A percentile compares a stretch with the other conserved stretches of the same genome.
phyloP scores from a whole-genome alignment of 2,329 filamentous ascomycete species.

The Pestalotiopsis sp. region DNA sequence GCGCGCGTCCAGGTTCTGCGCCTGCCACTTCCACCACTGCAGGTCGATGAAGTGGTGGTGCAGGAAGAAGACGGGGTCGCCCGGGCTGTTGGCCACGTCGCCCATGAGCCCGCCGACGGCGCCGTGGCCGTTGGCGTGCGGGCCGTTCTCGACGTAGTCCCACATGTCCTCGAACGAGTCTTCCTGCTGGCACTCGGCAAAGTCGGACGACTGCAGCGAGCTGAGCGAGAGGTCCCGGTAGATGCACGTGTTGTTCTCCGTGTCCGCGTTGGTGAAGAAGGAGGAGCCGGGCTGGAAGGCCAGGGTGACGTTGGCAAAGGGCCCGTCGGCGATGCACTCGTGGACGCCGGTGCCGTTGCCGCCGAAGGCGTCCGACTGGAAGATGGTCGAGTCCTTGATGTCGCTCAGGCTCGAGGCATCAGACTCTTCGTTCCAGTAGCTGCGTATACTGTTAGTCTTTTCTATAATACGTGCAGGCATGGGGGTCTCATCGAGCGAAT shows the following conservation, averaged over 20 bases:
- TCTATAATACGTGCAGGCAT: not conserved
- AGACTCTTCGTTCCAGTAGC: not conserved
- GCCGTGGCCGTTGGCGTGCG: not conserved
- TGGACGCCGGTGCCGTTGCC: not conserved
- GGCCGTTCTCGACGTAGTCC: not conserved
- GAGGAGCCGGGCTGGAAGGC: not conserved
- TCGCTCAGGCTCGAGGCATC: not conserved
- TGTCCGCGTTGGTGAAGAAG: not conserved
- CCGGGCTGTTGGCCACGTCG: conserved; percentile 19
- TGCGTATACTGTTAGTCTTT: not conserved
- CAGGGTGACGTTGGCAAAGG: not conserved
- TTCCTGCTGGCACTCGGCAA: not conserved
- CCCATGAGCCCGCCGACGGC: not conserved
- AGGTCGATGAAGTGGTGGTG: conserved; percentile 30
- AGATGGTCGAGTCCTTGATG: not conserved
- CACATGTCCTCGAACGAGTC: not conserved
- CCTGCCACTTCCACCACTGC: conserved; percentile 33
- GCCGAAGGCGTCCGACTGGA: conserved; percentile 1
- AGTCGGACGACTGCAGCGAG: not conserved
- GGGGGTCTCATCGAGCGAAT: no score
- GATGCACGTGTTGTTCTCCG: conserved; percentile 1
- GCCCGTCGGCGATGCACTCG: conserved; percentile 4
- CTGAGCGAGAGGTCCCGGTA: not conserved
- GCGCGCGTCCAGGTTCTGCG: conserved; percentile 20
- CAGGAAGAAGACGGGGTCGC: conserved; percentile 36